These are phyloP conservation scores for Dendrocalamus sinicus DNA, from an alignment of 176 grass and related monocot genomes.

Conservation along the genomic window DNA sequence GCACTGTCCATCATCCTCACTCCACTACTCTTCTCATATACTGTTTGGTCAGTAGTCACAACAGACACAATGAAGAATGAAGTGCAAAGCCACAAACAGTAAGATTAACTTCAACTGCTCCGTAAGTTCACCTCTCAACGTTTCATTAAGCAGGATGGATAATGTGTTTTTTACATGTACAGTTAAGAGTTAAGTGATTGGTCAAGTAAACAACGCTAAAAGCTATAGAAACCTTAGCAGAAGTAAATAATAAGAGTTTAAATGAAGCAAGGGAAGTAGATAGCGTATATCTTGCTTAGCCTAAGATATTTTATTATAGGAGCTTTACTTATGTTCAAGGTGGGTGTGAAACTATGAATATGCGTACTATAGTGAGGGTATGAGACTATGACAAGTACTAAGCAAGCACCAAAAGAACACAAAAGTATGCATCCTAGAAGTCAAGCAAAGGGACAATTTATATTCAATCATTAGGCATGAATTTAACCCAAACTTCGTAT, in stretches of 20 bases:
- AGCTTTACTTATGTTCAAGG: background rate
- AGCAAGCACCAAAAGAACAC: background rate
- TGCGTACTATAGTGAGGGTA: background rate
- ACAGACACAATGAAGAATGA: background rate
- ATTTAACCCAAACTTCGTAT: background rate
- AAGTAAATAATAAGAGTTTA: background rate
- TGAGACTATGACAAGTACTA: background rate
- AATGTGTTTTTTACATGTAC: slow-evolving; percentile 9
- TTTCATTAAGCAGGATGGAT: background rate
- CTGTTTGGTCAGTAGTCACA: too few relatives aligned
- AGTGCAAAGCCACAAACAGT: background rate
- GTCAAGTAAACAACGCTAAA: background rate
- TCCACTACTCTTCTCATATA: too few relatives aligned
- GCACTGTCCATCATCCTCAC: too few relatives aligned
- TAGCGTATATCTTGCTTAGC: background rate
- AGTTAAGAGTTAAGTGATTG: background rate
- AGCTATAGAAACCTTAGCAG: background rate
- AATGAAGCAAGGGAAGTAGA: background rate
- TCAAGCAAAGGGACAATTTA: background rate
- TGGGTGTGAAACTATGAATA: background rate
- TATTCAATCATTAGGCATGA: background rate
- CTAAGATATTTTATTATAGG: background rate
- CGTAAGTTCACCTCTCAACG: background rate
- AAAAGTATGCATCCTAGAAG: background rate
- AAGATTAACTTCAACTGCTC: background rate